Percentiles rank a stretch among this genome's conserved stretches.
phyloP scores from a whole-genome alignment of 2,329 filamentous ascomycete species.

The Trichophyton mentagrophytes region DNA sequence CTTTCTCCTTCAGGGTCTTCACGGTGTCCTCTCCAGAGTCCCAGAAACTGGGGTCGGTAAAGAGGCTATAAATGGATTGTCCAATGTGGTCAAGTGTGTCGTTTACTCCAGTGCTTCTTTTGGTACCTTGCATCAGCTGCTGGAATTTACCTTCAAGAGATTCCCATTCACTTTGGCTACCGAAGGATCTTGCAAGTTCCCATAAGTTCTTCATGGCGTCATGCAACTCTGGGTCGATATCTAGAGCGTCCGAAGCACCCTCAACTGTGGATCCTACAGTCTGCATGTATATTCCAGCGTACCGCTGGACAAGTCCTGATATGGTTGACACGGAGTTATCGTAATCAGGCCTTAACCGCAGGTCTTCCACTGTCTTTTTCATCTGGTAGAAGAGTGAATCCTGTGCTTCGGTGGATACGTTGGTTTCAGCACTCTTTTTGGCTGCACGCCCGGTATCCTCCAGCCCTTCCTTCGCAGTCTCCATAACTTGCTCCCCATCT shows the following conservation, averaged over 20 bases:
- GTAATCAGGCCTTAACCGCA: slow-evolving; percentile 69
- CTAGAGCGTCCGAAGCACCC: slow-evolving; percentile 55
- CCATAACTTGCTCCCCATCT: slow-evolving; percentile 42
- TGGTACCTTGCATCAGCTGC: slow-evolving; percentile 57
- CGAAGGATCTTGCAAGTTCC: slow-evolving; percentile 67
- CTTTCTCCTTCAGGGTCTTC: slow-evolving; percentile 45
- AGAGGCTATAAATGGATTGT: slow-evolving; percentile 61
- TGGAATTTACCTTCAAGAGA: slow-evolving; percentile 56
- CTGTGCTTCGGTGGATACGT: slow-evolving; percentile 58
- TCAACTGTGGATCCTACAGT: slow-evolving; percentile 55
- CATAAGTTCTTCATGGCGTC: slow-evolving; percentile 68
- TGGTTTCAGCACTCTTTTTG: slow-evolving; percentile 58
- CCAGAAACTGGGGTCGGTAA: slow-evolving; percentile 78
- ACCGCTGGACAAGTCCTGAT: slow-evolving; percentile 61
- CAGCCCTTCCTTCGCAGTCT: slow-evolving; percentile 25
- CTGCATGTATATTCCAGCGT: slow-evolving; percentile 64
- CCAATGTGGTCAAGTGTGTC: slow-evolving; percentile 60
- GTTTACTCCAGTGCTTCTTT: slow-evolving; percentile 63
- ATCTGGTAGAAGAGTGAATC: slow-evolving; percentile 61
- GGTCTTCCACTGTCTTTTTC: slow-evolving; percentile 59
- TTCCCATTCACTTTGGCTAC: slow-evolving; percentile 62
- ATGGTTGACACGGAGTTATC: slow-evolving; percentile 73
- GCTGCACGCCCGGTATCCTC: slow-evolving; percentile 42
- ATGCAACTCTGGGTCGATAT: slow-evolving; percentile 62
- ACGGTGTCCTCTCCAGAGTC: slow-evolving; percentile 58